Conservation (phyloP, 805 yeast species). For the Candida arabinofermentans region DNA sequence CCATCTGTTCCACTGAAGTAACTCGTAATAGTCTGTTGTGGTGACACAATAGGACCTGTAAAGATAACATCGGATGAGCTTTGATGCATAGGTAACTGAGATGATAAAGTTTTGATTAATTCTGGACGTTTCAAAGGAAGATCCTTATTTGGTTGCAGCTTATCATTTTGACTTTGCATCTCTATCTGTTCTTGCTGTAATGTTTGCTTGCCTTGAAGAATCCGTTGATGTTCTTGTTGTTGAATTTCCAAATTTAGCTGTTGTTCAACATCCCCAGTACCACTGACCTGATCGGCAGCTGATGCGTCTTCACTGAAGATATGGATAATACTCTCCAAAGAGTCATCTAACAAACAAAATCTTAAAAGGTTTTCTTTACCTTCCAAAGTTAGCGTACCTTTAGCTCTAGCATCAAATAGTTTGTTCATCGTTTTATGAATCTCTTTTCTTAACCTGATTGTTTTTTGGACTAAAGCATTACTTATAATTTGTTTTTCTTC, state of each 20-base stretch:
- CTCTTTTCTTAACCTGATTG: conserved; percentile 45
- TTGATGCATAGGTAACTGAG: conserved; percentile 40
- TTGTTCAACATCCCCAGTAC: not conserved
- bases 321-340: conserved; percentile 48
- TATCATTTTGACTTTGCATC: not conserved
- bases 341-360: conserved; percentile 50
- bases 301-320: conserved; percentile 33
- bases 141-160: not conserved
- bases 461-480: conserved; percentile 48
- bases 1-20: conserved; percentile 12
- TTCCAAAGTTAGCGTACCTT: conserved; percentile 45
- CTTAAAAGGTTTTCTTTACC: conserved; percentile 52
- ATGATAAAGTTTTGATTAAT: conserved; percentile 25
- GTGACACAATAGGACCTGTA: conserved; percentile 51
- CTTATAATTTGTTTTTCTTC: conserved; percentile 42
- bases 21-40: conserved; percentile 29
- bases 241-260: conserved; percentile 3
- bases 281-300: conserved; percentile 11
- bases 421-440: conserved; percentile 50
- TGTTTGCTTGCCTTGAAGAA: not conserved
- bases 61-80: conserved; percentile 47
- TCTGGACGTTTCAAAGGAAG: conserved; percentile 18
- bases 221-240: conserved; percentile 1
- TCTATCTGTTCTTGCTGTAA: conserved; percentile 1
- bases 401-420: conserved; percentile 42